Conservation (phyloP, 495 filamentous ascomycete genomes). For the Astrocystis sublimbata region DNA sequence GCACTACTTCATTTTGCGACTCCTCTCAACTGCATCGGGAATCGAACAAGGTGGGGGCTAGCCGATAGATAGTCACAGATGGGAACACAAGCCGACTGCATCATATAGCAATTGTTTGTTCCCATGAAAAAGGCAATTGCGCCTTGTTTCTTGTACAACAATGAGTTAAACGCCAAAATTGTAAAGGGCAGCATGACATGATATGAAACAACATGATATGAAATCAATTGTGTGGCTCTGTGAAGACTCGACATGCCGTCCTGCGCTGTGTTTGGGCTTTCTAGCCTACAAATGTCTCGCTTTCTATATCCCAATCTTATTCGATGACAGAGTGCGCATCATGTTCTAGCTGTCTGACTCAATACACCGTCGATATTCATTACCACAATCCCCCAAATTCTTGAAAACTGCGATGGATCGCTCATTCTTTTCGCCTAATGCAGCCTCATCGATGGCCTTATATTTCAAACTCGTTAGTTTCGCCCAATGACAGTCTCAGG, state of each 20-base stretch:
- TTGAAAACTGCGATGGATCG: slow-evolving; percentile 33
- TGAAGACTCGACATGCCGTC: too few species aligned
- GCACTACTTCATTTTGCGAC: not conserved
- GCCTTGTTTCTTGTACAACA: too few species aligned
- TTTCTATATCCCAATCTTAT: not conserved
- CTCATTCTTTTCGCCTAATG: slow-evolving; percentile 22
- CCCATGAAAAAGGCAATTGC: too few species aligned
- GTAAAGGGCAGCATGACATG: too few species aligned
- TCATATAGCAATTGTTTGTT: too few species aligned
- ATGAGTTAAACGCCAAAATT: too few species aligned
- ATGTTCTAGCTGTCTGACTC: not conserved
- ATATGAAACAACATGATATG: too few species aligned
- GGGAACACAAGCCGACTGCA: not conserved
- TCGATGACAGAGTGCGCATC: not conserved
- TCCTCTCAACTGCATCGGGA: not conserved
- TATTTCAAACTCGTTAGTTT: slow-evolving; percentile 2
- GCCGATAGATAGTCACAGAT: not conserved
- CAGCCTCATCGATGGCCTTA: slow-evolving; percentile 28
- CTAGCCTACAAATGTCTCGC: not conserved
- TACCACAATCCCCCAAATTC: slow-evolving; percentile 45
- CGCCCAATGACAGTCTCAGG: not conserved
- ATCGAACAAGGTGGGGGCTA: not conserved
- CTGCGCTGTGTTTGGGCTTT: too few species aligned
- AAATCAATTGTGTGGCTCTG: too few species aligned
- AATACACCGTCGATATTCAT: slow-evolving; percentile 42